A percentile compares a stretch with the other conserved stretches of the same genome.
Conservation (phyloP, 805 yeast genomes). For the Ogataea degrootiae region DNA sequence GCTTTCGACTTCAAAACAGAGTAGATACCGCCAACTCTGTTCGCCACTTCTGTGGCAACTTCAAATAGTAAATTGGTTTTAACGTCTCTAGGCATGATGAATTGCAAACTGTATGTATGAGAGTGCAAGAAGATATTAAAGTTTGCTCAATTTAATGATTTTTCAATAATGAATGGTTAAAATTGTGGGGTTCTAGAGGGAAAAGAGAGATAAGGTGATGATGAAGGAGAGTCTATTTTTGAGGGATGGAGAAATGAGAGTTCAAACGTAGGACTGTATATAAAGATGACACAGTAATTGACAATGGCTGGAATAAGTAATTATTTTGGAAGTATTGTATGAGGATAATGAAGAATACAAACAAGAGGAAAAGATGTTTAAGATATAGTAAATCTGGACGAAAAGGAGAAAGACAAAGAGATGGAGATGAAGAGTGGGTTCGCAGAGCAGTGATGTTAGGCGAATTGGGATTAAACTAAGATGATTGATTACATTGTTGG, state of each 20-base stretch:
- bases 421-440: background rate
- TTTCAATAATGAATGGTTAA: too few relatives aligned
- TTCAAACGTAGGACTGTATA: too few relatives aligned
- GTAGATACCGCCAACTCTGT: conserved; percentile 96
- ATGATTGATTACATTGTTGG: too few relatives aligned
- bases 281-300: background rate
- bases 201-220: too few relatives aligned
- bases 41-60: conserved; percentile 96
- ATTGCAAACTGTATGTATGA: background rate
- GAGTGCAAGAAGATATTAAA: background rate
- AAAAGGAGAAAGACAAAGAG: background rate
- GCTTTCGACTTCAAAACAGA: conserved; percentile 96
- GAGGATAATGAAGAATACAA: background rate
- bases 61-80: conserved; percentile 85
- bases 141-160: too few relatives aligned
- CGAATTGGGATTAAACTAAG: background rate
- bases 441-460: background rate
- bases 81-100: conserved; percentile 71
- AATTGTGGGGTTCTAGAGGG: too few relatives aligned
- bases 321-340: background rate
- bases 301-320: background rate
- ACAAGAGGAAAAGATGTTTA: background rate
- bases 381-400: background rate
- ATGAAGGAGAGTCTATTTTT: too few relatives aligned
- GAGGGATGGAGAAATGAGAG: too few relatives aligned